These are phyloP conservation scores for Jamesozyma spencerorum DNA, from an alignment of 805 yeast genomes.

Conservation along the genomic window DNA sequence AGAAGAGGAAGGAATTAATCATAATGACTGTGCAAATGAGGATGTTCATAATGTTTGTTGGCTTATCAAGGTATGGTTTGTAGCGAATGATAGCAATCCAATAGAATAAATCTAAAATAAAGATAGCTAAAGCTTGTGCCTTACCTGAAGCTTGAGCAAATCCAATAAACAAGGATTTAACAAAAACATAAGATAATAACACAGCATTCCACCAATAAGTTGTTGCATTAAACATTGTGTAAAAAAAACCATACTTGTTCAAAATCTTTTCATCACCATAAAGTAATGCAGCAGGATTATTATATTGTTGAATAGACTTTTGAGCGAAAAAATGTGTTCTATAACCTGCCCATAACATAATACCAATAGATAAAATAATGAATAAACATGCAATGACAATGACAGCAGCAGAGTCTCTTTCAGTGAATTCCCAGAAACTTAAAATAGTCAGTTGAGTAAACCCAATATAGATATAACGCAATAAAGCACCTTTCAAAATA, in stretches of 20 bases:
- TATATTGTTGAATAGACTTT: slow-evolving; percentile 46
- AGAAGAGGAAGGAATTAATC: slow-evolving; percentile 72
- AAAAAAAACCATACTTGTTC: slow-evolving; percentile 78
- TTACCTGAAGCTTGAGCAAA: slow-evolving; percentile 75
- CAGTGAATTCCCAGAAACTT: slow-evolving; percentile 80
- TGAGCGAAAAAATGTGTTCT: slow-evolving; percentile 57
- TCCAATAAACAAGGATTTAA: slow-evolving; percentile 66
- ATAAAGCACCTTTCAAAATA: slow-evolving; percentile 67
- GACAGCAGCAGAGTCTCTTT: slow-evolving; percentile 79
- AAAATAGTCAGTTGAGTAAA: slow-evolving; percentile 72
- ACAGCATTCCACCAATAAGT: slow-evolving; percentile 79
- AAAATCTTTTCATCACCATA: slow-evolving; percentile 70
- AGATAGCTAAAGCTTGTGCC: slow-evolving; percentile 68
- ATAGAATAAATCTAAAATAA: slow-evolving; percentile 66
- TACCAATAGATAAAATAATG: slow-evolving; percentile 48
- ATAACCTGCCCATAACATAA: slow-evolving; percentile 57
- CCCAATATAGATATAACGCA: slow-evolving; percentile 75
- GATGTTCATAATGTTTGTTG: slow-evolving; percentile 72
- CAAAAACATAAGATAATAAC: slow-evolving; percentile 47
- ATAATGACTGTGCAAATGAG: slow-evolving; percentile 63
- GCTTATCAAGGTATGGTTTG: slow-evolving; percentile 72
- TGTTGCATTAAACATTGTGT: slow-evolving; percentile 77
- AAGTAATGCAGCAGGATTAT: slow-evolving; percentile 79
- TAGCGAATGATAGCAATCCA: slow-evolving; percentile 51
- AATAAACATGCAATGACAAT: slow-evolving; percentile 71